A percentile compares a stretch with the other conserved stretches of the same genome.
phyloP scores from a whole-genome alignment of 2,329 filamentous ascomycete genomes.

The Penicillium sp. region DNA sequence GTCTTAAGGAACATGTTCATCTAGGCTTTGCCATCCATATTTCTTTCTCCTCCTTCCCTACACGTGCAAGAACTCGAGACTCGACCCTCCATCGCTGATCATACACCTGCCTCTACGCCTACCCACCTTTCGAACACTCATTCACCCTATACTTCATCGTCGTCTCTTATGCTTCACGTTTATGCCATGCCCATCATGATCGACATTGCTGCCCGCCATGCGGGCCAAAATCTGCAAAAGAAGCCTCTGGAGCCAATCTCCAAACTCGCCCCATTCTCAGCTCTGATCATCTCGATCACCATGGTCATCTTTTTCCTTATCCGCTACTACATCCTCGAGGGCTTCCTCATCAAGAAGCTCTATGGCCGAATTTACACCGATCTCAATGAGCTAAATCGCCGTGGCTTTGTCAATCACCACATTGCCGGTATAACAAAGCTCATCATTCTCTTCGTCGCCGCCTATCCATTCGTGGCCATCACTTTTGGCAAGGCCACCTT shows the following conservation, averaged over 20 bases:
- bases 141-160: neutral
- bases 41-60: no score
- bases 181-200: neutral
- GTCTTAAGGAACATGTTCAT: neutral
- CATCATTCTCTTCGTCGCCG: conserved; percentile 41
- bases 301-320: conserved; percentile 40
- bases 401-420: conserved; percentile 52
- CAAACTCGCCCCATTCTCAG: conserved; percentile 27
- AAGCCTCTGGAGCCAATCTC: conserved; percentile 27
- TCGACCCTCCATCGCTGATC: neutral
- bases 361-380: conserved; percentile 41
- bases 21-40: neutral
- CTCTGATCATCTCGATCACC: conserved; percentile 30
- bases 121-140: no score
- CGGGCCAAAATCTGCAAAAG: neutral
- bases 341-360: conserved; percentile 36
- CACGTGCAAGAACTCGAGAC: neutral
- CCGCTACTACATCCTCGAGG: conserved; percentile 49
- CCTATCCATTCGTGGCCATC: conserved; percentile 47
- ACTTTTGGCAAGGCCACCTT: conserved; percentile 38
- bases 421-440: conserved; percentile 48
- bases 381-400: conserved; percentile 40
- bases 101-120: neutral
- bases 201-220: neutral
- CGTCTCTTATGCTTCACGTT: neutral